Base-by-base conservation (phyloP, 805 yeast genomes). In the Clavispora fructus region DNA sequence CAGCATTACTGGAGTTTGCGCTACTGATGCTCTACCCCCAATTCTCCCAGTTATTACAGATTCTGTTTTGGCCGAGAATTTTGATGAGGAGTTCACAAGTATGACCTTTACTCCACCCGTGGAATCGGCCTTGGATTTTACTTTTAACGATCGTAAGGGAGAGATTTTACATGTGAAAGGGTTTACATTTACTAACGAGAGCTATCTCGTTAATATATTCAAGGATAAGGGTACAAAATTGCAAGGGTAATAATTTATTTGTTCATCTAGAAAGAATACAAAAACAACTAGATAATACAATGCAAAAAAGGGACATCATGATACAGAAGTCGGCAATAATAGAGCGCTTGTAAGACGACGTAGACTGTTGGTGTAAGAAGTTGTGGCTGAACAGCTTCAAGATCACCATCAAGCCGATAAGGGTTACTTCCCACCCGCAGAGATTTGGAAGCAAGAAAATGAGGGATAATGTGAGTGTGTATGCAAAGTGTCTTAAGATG, bases 61-160 rank as follows among this genome's bases (percentile, higher is more conserved):
- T 58, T 92, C 95, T 23, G 82, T 74, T 40, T 60, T 85, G 45
- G 96, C 96, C 0, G 96, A 89, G 60, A 89, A 89, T 58, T 89
- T 89, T 60, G 88, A 87, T 51, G 65, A 74, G 9, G 91, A 86
- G 49, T 89, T 89, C 65, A 89, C 96, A 0, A 75, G 75, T 8
- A 75, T 87, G 83, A 74, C 75, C 33, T 71, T 82, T 39, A 74
- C 58, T 5, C 58, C 58, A 8, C 54, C 56, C n/a, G 13, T 30
- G 23, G 41, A 27, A 14, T 25, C 27, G 3, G 10, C 9, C 5
- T 25, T 39, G n/a, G 11, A 25, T 13, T 12, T 2, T 12, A 19
- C 23, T 6, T 16, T 6, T 16, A 19, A 17, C 16, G 14, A 33
- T 2, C 37, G 29, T 27, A 10, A 35, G 42, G 46, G 27, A 14